Base-by-base conservation (phyloP, 2,329 filamentous ascomycete genomes). In the Xylaria sp. region DNA sequence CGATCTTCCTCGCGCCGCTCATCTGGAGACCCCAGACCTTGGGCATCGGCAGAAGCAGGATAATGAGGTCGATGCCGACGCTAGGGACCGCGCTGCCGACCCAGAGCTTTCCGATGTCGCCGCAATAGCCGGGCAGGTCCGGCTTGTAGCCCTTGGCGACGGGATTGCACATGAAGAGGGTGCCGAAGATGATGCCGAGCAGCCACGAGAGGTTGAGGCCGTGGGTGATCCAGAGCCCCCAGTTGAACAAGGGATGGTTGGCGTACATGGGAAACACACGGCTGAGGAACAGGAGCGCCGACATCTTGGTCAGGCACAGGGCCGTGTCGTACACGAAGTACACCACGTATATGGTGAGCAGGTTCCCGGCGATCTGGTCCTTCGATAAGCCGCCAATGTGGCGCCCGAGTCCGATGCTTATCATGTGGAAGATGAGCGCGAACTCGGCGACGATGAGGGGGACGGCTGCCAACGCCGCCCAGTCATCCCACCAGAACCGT, bases 21-120 rank as follows among this genome's bases (percentile, higher is more conserved):
- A 60, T 71, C 9, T 72, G 62, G 17, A 73, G 60, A 1, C 39
- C 22, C 70, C 67, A 70, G 1, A 73, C 38, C n/a, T 61, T 68
- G 0, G 71, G 71, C 3, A 73, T 2, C 0, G 71, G 71, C 3
- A 71, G 45, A 1, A 72, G 31, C 2, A 73, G 38, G 38, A 72
- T 71, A 10, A 71, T 44, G 9, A 72, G 33, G 39, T 73, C 71
- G 15, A 71, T 69, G 0, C 58, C 45, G 1, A 69, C 71, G 45
- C 67, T 73, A 6, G 67, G 67, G 1, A 71, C 42, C 5, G 66
- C 66, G 33, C 61, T 66, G 0, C 69, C 67, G 0, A 71, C 31
- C 22, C 31, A 66, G 2, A 72, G 55, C 7, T 22, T 17, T 6
- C 44, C 31, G 2, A 27, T 31, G 2, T 20, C 1, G 3, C 57